Evolutionary conservation across 177 flowering plant genomes (phyloP).

Genomic region (Vitis hybrid): DNA sequence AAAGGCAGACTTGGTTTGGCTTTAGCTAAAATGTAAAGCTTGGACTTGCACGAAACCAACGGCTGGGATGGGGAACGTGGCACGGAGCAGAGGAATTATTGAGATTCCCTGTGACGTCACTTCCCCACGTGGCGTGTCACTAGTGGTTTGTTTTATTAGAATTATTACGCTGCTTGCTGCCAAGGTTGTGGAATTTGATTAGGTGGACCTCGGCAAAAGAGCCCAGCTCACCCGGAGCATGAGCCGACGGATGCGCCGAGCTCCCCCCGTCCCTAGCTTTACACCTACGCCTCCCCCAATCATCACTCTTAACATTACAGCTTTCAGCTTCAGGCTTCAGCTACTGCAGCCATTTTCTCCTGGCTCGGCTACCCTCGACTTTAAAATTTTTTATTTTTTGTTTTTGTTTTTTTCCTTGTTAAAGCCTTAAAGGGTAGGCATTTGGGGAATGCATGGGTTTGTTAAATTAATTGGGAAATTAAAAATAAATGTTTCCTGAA

Average conservation of each 20-base stretch:
- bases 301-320: slow-evolving; percentile 6
- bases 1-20: slow-evolving; percentile 4
- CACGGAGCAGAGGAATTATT: slow-evolving; percentile 8
- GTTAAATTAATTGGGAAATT: no score
- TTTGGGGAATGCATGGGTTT: no score
- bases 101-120: slow-evolving; percentile 16
- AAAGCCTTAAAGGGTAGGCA: no score
- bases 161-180: neutral
- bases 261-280: slow-evolving; percentile 10
- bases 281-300: slow-evolving; percentile 14
- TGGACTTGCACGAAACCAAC: slow-evolving; percentile 2
- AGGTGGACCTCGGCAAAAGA: slow-evolving; percentile 3
- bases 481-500: no score
- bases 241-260: slow-evolving; percentile 26
- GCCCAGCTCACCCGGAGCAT: slow-evolving; percentile 6
- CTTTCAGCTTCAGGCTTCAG: neutral
- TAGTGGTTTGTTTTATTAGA: slow-evolving; percentile 7
- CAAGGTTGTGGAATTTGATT: neutral
- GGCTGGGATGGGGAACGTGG: slow-evolving; percentile 2
- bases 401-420: no score
- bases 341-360: neutral
- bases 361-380: neutral
- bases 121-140: slow-evolving; percentile 2
- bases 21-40: neutral
- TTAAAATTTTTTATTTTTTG: neutral